Evolutionary conservation across 768 basidiomycete species (phyloP).

Genomic region (Suillus weaverae): DNA sequence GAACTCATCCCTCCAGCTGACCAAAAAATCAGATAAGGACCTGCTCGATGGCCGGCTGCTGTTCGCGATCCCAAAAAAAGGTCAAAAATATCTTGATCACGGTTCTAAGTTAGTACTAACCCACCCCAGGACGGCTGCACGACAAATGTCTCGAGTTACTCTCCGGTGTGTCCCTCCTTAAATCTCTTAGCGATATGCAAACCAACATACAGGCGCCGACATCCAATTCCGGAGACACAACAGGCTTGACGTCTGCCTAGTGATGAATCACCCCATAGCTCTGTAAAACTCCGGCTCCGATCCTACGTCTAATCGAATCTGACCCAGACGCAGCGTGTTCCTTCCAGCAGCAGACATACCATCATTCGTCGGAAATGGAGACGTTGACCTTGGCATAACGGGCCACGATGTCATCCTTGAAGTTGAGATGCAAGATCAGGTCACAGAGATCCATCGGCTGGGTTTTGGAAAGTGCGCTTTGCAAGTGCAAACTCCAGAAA

Average conservation of each 20-base stretch:
- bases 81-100: conserved; percentile 37
- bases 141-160: conserved; percentile 88
- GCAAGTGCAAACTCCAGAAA: conserved; percentile 89
- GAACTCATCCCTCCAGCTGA: background rate
- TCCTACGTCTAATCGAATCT: background rate
- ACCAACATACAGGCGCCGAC: conserved; percentile 69
- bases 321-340: conserved; percentile 66
- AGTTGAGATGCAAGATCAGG: conserved; percentile 73
- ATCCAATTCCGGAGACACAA: conserved; percentile 89
- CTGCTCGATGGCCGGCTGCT: conserved; percentile 81
- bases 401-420: conserved; percentile 98
- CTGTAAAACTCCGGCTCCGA: conserved; percentile 60
- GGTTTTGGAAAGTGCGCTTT: conserved; percentile 92
- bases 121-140: conserved; percentile 69
- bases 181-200: background rate
- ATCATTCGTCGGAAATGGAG: conserved; percentile 96
- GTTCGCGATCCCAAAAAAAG: conserved; percentile 98
- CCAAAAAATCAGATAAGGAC: conserved; percentile 55
- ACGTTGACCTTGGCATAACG: conserved; percentile 95
- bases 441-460: conserved; percentile 79
- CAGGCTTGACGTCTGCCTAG: conserved; percentile 91
- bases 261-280: conserved; percentile 89
- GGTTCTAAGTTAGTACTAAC: conserved; percentile 1
- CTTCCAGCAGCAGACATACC: conserved; percentile 97
- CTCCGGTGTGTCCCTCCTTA: conserved; percentile 53